Evolutionary conservation across 768 basidiomycete species (phyloP).

Genomic region (Phylloporus scabripes): DNA sequence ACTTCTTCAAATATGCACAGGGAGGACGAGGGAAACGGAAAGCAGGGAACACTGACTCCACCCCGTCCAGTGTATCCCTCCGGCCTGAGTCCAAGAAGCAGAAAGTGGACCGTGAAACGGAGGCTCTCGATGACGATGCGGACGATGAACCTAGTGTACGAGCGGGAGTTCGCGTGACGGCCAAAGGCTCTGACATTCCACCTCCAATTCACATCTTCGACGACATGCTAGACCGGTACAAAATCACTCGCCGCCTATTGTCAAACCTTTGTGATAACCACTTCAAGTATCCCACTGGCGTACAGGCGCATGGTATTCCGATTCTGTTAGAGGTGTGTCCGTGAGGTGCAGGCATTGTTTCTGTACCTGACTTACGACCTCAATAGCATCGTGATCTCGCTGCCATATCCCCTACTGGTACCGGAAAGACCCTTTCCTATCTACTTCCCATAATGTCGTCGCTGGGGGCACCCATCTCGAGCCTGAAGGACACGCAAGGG

Average conservation of each 20-base stretch:
- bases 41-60: conserved; percentile 15
- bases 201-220: conserved; percentile 52
- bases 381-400: conserved; percentile 74
- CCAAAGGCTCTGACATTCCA: conserved; percentile 72
- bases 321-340: conserved; percentile 67
- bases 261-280: conserved; percentile 58
- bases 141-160: conserved; percentile 23
- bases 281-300: conserved; percentile 67
- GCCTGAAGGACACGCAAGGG: conserved; percentile 39
- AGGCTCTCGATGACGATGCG: conserved; percentile 16
- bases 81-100: conserved; percentile 23
- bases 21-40: conserved; percentile 52
- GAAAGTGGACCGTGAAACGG: conserved; percentile 24
- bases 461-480: conserved; percentile 50
- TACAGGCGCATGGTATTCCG: conserved; percentile 76
- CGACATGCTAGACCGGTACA: conserved; percentile 51
- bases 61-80: conserved; percentile 10
- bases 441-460: conserved; percentile 72
- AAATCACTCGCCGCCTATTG: conserved; percentile 54
- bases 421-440: conserved; percentile 94
- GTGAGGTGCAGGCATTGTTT: conserved; percentile 1
- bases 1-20: conserved; percentile 88
- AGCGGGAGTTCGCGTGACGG: conserved; percentile 57
- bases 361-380: background rate
- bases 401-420: conserved; percentile 95